phyloP scores from a whole-genome alignment of 2,329 filamentous ascomycete species.

The Colletotrichum higginsianum region DNA sequence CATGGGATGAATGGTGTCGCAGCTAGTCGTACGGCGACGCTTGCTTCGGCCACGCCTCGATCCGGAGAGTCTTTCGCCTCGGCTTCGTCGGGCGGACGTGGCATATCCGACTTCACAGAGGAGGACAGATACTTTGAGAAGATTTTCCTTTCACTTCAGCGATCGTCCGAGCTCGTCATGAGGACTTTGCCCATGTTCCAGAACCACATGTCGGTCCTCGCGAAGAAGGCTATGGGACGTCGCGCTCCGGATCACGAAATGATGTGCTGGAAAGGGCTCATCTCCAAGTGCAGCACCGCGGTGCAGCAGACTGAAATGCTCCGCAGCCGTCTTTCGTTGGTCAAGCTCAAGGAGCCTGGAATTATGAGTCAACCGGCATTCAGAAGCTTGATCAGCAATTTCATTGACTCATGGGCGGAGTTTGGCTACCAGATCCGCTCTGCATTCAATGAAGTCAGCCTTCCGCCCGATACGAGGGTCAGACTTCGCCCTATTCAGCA shows the following conservation, averaged over 20 bases:
- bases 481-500: constrained; percentile 86
- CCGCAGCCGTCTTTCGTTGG: constrained; percentile 79
- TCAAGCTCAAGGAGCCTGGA: constrained; percentile 88
- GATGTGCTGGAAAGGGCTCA: constrained; percentile 78
- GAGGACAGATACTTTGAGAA: constrained; percentile 87
- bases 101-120: constrained; percentile 75
- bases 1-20: constrained; percentile 53
- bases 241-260: constrained; percentile 72
- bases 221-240: constrained; percentile 74
- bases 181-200: constrained; percentile 80
- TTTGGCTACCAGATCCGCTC: constrained; percentile 74
- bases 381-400: constrained; percentile 81
- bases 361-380: constrained; percentile 75
- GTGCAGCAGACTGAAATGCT: constrained; percentile 82
- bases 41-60: constrained; percentile 78
- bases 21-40: constrained; percentile 63
- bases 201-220: constrained; percentile 74
- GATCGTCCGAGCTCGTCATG: constrained; percentile 81
- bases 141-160: constrained; percentile 83
- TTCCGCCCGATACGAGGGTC: constrained; percentile 78
- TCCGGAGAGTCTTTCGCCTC: constrained; percentile 86
- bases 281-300: constrained; percentile 79
- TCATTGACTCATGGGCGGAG: constrained; percentile 79
- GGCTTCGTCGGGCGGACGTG: constrained; percentile 64
- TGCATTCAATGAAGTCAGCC: constrained; percentile 64